A percentile compares a stretch with the other conserved stretches of the same genome.
Evolutionary conservation across 805 yeast genomes (phyloP).

Genomic region (Myxozyma udenii): DNA sequence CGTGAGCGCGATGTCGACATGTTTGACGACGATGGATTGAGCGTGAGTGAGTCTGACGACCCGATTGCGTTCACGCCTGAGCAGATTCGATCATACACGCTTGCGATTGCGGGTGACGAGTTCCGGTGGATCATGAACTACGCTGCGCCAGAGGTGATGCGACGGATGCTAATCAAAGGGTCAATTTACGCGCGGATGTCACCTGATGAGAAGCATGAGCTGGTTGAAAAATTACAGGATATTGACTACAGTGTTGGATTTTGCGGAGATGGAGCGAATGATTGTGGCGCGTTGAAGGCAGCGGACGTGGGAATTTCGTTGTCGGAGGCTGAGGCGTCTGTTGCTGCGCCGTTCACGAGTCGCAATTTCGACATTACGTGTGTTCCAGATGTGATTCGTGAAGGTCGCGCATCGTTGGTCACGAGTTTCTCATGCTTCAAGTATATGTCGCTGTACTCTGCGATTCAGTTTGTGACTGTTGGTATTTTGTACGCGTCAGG

Average conservation of each 20-base stretch:
- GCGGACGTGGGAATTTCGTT: slow-evolving; percentile 96
- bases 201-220: slow-evolving; percentile 96
- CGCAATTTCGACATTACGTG: slow-evolving; percentile 87
- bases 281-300: slow-evolving; percentile 96
- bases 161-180: slow-evolving; percentile 63
- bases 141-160: slow-evolving; percentile 42
- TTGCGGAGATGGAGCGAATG: slow-evolving; percentile 99
- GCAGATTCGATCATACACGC: slow-evolving; percentile 47
- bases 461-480: slow-evolving; percentile 89
- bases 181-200: slow-evolving; percentile 94
- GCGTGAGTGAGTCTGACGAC: slow-evolving; percentile 1
- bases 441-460: slow-evolving; percentile 95
- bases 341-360: slow-evolving; percentile 97
- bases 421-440: slow-evolving; percentile 96
- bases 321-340: slow-evolving; percentile 97
- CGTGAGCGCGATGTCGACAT: too few species aligned
- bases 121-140: slow-evolving; percentile 67
- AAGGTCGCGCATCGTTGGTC: slow-evolving; percentile 91
- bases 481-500: slow-evolving; percentile 83
- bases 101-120: slow-evolving; percentile 92
- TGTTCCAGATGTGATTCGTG: slow-evolving; percentile 84
- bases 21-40: neutral
- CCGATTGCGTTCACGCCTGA: slow-evolving; percentile 39
- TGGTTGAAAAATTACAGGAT: slow-evolving; percentile 79
- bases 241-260: slow-evolving; percentile 92